Conservation (phyloP, 768 basidiomycete species). For the Glaciozyma martinii region DNA sequence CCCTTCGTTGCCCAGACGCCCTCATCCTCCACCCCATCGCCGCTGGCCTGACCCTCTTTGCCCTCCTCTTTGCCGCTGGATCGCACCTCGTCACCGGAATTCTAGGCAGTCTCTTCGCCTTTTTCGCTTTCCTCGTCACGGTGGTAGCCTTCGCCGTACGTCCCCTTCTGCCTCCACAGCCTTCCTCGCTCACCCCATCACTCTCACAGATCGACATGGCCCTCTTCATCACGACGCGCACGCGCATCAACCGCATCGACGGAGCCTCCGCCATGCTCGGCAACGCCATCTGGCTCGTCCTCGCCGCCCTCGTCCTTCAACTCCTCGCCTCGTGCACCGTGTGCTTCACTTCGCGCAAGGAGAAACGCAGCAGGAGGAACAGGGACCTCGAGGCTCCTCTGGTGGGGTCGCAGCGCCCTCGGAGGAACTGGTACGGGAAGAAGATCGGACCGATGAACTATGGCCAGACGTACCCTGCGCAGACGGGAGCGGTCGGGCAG, state of each 20-base stretch:
- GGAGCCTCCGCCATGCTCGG: not conserved
- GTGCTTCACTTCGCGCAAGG: not conserved
- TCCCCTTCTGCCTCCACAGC: not conserved
- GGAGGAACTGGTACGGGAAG: too few relatives aligned
- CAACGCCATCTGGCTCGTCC: constrained; percentile 1
- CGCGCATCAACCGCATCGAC: not conserved
- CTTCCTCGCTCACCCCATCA: not conserved
- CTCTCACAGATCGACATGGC: not conserved
- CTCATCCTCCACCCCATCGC: constrained; percentile 2
- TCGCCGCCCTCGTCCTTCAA: not conserved
- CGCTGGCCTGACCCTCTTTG: not conserved
- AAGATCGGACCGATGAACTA: too few relatives aligned
- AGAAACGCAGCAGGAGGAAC: not conserved
- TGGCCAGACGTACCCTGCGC: too few relatives aligned
- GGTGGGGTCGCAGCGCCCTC: too few relatives aligned
- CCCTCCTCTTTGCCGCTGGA: not conserved
- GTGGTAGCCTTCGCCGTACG: not conserved
- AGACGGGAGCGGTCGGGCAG: too few relatives aligned
- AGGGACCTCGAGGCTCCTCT: not conserved
- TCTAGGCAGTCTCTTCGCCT: not conserved
- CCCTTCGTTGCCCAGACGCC: not conserved
- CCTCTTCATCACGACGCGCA: not conserved
- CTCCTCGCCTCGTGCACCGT: not conserved
- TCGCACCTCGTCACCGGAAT: not conserved
- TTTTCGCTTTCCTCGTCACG: not conserved